A percentile compares a stretch with the other conserved stretches of the same genome.
These are phyloP conservation scores for Talaromyces trachyspermus DNA, from an alignment of 495 filamentous ascomycete species.

Conservation along the genomic window DNA sequence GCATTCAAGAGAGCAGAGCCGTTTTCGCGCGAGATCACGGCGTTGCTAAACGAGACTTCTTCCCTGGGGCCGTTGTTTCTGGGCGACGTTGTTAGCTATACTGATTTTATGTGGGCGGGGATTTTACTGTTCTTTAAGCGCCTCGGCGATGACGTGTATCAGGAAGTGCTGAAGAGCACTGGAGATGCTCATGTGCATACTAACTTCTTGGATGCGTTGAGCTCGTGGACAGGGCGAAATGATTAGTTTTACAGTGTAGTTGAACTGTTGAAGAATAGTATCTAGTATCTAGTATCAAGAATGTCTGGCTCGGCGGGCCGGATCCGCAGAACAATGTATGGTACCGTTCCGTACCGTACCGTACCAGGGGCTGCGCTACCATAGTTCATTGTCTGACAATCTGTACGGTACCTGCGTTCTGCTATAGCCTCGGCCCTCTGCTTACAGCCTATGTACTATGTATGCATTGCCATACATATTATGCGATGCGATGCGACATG, in stretches of 20 bases:
- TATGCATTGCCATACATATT: too few relatives aligned
- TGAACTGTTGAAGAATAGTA: too few relatives aligned
- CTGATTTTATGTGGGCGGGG: slow-evolving; percentile 31
- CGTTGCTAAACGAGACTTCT: slow-evolving; percentile 39
- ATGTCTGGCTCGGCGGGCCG: too few relatives aligned
- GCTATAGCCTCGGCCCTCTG: too few relatives aligned
- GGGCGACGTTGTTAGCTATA: slow-evolving; percentile 26
- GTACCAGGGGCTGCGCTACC: too few relatives aligned
- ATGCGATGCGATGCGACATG: too few relatives aligned
- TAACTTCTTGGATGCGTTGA: slow-evolving; percentile 28
- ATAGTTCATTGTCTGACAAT: too few relatives aligned
- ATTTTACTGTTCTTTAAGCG: slow-evolving; percentile 23
- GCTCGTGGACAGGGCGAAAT: slow-evolving; percentile 24
- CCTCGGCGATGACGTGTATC: slow-evolving; percentile 25
- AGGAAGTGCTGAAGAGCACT: slow-evolving; percentile 21
- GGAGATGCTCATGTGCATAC: slow-evolving; percentile 27
- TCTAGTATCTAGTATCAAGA: too few relatives aligned
- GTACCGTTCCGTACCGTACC: too few relatives aligned
- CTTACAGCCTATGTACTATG: too few relatives aligned
- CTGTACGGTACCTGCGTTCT: too few relatives aligned
- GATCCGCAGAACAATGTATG: too few relatives aligned
- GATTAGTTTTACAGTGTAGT: background rate
- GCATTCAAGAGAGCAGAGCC: slow-evolving; percentile 31
- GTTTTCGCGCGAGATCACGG: slow-evolving; percentile 31
- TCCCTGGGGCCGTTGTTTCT: slow-evolving; percentile 43